Conservation (phyloP, 257 asterid species). For the Knoxia roxburghii region DNA sequence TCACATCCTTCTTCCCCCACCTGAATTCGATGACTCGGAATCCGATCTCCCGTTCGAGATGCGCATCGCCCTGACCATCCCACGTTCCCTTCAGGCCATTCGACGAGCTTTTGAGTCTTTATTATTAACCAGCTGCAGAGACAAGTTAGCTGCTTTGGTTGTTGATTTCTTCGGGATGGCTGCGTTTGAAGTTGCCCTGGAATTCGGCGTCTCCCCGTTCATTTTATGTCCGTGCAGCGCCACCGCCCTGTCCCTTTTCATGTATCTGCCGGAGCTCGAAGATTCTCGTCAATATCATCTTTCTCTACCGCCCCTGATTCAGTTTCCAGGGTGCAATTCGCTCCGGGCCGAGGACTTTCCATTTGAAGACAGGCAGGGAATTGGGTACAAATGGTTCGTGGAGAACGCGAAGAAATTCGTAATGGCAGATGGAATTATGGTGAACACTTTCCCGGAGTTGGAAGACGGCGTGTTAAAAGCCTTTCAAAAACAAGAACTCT, state of each 20-base stretch:
- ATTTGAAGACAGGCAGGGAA: too few species aligned
- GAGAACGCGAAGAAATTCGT: neutral
- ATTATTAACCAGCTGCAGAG: too few species aligned
- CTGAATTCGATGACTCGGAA: too few species aligned
- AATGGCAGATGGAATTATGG: neutral
- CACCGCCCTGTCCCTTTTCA: neutral
- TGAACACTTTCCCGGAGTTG: neutral
- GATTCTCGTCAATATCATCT: too few species aligned
- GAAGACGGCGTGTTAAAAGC: neutral
- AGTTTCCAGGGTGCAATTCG: neutral
- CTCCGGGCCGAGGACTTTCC: neutral
- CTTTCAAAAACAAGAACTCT: neutral
- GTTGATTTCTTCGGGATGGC: neutral
- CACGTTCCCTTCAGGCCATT: neutral
- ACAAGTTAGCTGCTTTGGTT: neutral
- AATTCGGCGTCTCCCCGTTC: neutral
- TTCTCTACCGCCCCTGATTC: neutral
- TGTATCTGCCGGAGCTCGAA: slow-evolving; percentile 1
- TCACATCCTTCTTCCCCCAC: neutral
- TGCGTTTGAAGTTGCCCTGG: slow-evolving; percentile 1
- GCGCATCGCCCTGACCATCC: neutral
- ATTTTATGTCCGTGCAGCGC: slow-evolving; percentile 6
- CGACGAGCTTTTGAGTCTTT: neutral
- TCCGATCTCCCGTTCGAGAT: neutral
- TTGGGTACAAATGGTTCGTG: neutral